Base-by-base conservation (phyloP, 495 filamentous ascomycete genomes). In the Aspergillus cavernicola region DNA sequence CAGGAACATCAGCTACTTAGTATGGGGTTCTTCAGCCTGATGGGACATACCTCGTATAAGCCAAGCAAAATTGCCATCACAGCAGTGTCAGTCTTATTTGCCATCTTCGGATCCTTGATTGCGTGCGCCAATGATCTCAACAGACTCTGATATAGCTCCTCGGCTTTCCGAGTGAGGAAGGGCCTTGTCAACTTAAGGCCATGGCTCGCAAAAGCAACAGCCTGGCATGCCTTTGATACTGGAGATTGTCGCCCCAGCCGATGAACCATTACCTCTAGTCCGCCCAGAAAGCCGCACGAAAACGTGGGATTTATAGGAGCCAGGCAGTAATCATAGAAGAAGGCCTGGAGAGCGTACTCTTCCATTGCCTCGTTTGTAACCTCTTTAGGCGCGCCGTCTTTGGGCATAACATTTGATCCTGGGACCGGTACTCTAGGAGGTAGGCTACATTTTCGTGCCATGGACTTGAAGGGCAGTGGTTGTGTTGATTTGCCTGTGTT, bases 1-100 rank as follows among this genome's bases (percentile, higher is more conserved):
- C 32, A 18, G 9, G 24, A 13, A 7, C 42, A 22, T 61, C 24
- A 57, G 61, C 24, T 11, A 36, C 20, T 16, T 11, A 4, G 4
- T 28, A 20, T 8, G 11, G 1, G 16, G 42, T 12, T n/a, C n/a
- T n/a, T n/a, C n/a, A n/a, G n/a, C n/a, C n/a, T n/a, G n/a, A n/a
- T n/a, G n/a, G n/a, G n/a, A n/a, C n/a, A 24, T 41, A 70, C 65
- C 63, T 70, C 57, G 36, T 67, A 70, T 15, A 70, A 52, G 19
- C 65, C 66, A 15, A 70, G 47, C 3, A 67, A 46, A 15, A 46
- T 46, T 10, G 47, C 40, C 11, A 37, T 57, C 54, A 47, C 32
- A 42, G 61, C 50, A 4, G 52, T 58, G n/a, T 70, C 64, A 9
- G 42, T 16, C 29, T 35, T 45, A 11, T 43, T 39, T 19, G 38